Evolutionary conservation across 2,329 filamentous ascomycete species (phyloP).

Genomic region (Colletotrichum sp.): DNA sequence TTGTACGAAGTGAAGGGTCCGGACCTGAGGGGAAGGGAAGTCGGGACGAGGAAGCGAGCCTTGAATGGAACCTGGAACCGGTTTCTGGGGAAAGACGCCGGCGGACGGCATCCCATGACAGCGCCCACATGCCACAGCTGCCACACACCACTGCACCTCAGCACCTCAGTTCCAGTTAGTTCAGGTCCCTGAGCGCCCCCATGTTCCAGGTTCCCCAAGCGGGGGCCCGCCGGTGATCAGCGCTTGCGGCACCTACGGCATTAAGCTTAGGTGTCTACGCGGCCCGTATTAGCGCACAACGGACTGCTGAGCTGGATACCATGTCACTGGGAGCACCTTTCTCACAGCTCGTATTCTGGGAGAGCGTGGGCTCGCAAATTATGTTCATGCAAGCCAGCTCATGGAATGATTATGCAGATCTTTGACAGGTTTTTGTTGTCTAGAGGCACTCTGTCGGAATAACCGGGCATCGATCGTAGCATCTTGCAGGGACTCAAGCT

Average conservation of each 20-base stretch:
- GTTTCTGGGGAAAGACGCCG: background rate
- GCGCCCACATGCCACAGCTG: background rate
- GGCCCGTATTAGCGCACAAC: background rate
- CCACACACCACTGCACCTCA: background rate
- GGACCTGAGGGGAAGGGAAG: background rate
- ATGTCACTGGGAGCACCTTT: background rate
- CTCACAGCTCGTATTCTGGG: background rate
- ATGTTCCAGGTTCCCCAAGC: constrained; percentile 7
- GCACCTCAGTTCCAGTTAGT: background rate
- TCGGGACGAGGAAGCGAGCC: constrained; percentile 9
- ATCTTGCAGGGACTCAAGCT: background rate
- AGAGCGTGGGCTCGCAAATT: background rate
- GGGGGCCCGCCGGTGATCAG: background rate
- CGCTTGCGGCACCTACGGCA: background rate
- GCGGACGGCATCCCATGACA: background rate
- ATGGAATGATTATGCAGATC: background rate
- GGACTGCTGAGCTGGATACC: background rate
- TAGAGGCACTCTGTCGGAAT: background rate
- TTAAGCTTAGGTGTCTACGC: background rate
- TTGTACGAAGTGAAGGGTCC: background rate
- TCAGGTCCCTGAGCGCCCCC: background rate
- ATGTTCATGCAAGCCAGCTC: background rate
- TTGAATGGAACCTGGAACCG: background rate
- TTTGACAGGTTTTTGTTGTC: background rate
- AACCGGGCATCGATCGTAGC: background rate